Conservation (phyloP, 2,329 filamentous ascomycete genomes). For the Verticillium isaacii region DNA sequence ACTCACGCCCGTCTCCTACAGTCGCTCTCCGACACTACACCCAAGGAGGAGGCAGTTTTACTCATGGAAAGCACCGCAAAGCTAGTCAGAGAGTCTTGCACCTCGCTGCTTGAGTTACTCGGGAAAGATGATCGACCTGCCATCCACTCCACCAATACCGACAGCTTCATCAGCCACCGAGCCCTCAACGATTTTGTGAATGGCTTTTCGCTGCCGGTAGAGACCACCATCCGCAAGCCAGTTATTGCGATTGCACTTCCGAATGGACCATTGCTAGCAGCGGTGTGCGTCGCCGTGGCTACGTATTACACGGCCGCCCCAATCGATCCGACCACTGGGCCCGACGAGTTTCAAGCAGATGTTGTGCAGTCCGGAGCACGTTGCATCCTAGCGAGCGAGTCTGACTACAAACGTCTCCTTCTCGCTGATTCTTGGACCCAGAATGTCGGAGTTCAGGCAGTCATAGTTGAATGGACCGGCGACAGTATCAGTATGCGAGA, state of each 20-base stretch:
- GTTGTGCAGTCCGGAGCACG: constrained; percentile 1
- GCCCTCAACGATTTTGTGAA: constrained; percentile 24
- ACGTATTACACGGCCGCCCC: constrained; percentile 14
- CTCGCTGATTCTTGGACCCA: background rate
- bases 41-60: constrained; percentile 17
- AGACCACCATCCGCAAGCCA: constrained; percentile 6
- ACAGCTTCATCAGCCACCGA: constrained; percentile 22
- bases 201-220: constrained; percentile 24
- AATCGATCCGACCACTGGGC: constrained; percentile 9
- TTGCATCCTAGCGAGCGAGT: background rate
- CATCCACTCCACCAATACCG: constrained; percentile 18
- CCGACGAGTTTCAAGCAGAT: constrained; percentile 14
- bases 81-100: constrained; percentile 24
- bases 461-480: background rate
- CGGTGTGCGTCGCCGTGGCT: constrained; percentile 13
- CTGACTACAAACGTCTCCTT: background rate
- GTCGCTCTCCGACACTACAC: constrained; percentile 26
- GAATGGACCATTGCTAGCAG: constrained; percentile 13
- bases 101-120: constrained; percentile 33
- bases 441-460: background rate
- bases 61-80: constrained; percentile 15
- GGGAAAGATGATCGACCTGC: constrained; percentile 19
- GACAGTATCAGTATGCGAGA: background rate
- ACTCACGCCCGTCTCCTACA: constrained; percentile 29
- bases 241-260: constrained; percentile 12